Percentiles rank a stretch among this genome's conserved stretches.
phyloP scores from a whole-genome alignment of 306 rosid species.

The Quercus wislizeni region DNA sequence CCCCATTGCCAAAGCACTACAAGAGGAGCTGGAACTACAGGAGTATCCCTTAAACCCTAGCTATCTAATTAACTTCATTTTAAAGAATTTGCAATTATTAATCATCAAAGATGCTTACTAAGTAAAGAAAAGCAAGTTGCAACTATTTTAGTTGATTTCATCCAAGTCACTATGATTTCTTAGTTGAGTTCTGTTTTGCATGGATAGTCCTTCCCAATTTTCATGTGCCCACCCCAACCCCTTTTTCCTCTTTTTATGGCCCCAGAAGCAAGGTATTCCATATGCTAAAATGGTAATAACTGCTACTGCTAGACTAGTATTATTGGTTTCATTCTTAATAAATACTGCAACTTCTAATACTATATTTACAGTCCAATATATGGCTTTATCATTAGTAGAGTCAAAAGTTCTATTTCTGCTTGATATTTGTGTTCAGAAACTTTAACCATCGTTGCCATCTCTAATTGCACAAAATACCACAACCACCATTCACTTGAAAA shows the following conservation, averaged over 20 bases:
- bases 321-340: neutral
- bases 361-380: neutral
- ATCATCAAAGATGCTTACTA: neutral
- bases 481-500: neutral
- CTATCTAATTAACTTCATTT: neutral
- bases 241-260: neutral
- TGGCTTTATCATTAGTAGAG: neutral
- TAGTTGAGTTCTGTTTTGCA: neutral
- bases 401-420: neutral
- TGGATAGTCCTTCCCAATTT: neutral
- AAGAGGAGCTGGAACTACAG: too few relatives aligned
- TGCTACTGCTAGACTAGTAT: neutral
- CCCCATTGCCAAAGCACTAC: too few relatives aligned
- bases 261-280: neutral
- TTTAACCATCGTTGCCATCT: neutral
- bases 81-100: neutral
- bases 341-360: neutral
- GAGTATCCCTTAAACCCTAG: too few relatives aligned
- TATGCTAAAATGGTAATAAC: neutral
- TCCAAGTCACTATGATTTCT: neutral
- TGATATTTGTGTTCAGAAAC: neutral
- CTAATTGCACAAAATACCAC: conserved; percentile 9
- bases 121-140: neutral
- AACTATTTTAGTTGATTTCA: neutral
- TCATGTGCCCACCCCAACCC: too few relatives aligned